phyloP scores from a whole-genome alignment of 192 early-diverging fungal genomes.

The Obelidium mucronatum region DNA sequence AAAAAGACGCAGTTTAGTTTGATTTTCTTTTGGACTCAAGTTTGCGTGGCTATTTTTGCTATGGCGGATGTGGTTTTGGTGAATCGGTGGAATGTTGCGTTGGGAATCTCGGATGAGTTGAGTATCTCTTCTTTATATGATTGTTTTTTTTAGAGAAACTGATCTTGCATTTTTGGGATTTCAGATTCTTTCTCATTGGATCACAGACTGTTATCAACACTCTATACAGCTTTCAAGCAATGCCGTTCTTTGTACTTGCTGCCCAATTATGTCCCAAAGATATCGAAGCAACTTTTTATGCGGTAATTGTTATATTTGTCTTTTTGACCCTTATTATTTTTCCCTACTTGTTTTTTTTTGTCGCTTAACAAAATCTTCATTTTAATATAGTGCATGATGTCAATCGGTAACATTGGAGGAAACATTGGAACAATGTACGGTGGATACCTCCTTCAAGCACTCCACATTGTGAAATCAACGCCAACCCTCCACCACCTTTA shows the following conservation, averaged over 20 bases:
- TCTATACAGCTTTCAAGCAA: slow-evolving; percentile 32
- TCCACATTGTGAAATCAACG: slow-evolving; percentile 21
- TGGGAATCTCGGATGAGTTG: slow-evolving; percentile 29
- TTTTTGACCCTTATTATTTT: too few relatives aligned
- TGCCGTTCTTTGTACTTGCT: slow-evolving; percentile 43
- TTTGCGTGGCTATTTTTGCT: slow-evolving; percentile 25
- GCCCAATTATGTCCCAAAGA: slow-evolving; percentile 40
- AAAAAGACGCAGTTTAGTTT: slow-evolving; percentile 24
- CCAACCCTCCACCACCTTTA: neutral
- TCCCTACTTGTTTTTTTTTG: too few relatives aligned
- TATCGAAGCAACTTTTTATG: slow-evolving; percentile 45
- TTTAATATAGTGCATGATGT: too few relatives aligned
- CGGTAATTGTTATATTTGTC: too few relatives aligned
- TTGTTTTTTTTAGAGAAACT: neutral
- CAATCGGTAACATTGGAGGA: slow-evolving; percentile 33
- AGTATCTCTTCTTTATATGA: neutral
- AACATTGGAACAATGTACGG: slow-evolving; percentile 40
- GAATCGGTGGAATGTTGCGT: slow-evolving; percentile 23
- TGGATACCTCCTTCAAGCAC: slow-evolving; percentile 24
- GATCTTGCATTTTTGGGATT: neutral
- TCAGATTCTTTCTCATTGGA: slow-evolving; percentile 36
- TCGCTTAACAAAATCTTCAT: too few relatives aligned
- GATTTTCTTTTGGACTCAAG: slow-evolving; percentile 43
- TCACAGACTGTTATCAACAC: slow-evolving; percentile 34
- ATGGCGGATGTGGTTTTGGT: slow-evolving; percentile 35